Evolutionary conservation across 495 filamentous ascomycete genomes (phyloP), one percentile per base, ranked within the genome.

Genomic region (Thermochaetoides thermophila): DNA sequence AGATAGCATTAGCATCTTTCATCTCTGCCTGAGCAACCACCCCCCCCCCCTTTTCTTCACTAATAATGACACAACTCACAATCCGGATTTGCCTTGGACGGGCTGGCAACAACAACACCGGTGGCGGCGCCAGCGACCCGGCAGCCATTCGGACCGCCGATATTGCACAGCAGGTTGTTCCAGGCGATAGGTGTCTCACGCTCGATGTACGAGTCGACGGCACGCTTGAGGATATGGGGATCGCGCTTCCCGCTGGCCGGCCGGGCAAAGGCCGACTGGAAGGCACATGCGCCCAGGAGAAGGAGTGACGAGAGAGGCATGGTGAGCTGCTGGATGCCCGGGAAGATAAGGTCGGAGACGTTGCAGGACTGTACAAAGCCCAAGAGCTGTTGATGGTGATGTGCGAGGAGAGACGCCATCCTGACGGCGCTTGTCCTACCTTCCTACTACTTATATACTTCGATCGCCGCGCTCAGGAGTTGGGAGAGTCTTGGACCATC

Each of bases 71-170:
- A 24, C 31, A 12, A 54, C 72, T 48, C 54, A 78, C 74, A 81
- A 46, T 78, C 61, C 2, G 76, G 76, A 25, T 59, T 51, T 5
- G 35, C 33, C n/a, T 57, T 73, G 43, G 64, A 70, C 2, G 76
- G 76, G 37, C 64, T 70, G 12, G 76, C 76, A 49, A 81, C 57
- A 11, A 79, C 68, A 12, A 69, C 56, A 10, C 76, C 76, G 1
- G 62, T 19, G 24, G 55, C 49, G 4, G 57, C 73, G 22, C 60
- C 60, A 6, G 37, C 33, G 10, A 61, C 61, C 47, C 60, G 50
- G 9, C 53, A 63, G 14, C 75, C 73, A 35, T 29, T 40, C 2
- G 67, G 42, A n/a, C n/a, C n/a, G 3, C 75, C 75, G 35, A 80
- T 76, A 32, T 80, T 80, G 47, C 63, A 55, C 34, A 74, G 57